Base-by-base conservation (phyloP, 169 alveolate species). In the Plasmodium chabaudi region DNA sequence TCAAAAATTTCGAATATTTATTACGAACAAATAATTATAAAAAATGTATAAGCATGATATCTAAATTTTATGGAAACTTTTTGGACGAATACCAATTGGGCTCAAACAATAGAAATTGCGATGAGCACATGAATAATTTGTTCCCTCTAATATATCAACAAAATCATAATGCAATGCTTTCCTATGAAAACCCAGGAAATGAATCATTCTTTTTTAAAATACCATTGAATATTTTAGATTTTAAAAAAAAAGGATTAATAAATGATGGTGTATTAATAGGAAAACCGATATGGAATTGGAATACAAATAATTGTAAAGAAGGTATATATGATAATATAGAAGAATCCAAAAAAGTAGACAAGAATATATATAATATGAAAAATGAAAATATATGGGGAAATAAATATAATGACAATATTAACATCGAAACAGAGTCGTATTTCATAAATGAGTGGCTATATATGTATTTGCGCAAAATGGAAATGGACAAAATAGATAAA, bases 1-100 rank as follows among this genome's bases (percentile, higher is more conserved):
- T 86, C 47, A 86, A 70, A 47, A 86, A 70, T 86, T 86, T 86
- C 49, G 91, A 70, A 86, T 47, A 17, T 2, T 69, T 86, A 27
- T 53, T 86, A 27, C 19, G 10, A 6, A 44, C 67, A 23, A 86
- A 86, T 46, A 63, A 70, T 47, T 86, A 86, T 47, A 23, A 86
- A 59, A 23, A 9, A 27, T 68, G 87, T 13, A 47, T 86, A 34
- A 55, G 46, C 5, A 86, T 12, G 6, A 55, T 86, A 23, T 23
- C 13, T 15, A 34, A 46, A 27, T 86, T 86, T 47, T 86, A 60
- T 53, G 49, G 34, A 1, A 46, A 46, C 27, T 21, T 84, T 46
- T 25, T 69, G 13, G 91, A 61, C 19, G 12, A 27, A 44, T 19
- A 75, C 9, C 10, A 27, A 10, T 15, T n/a, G 55, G 15, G 10